Base-by-base conservation (phyloP, 2,329 filamentous ascomycete genomes). In the Alternaria sp. region DNA sequence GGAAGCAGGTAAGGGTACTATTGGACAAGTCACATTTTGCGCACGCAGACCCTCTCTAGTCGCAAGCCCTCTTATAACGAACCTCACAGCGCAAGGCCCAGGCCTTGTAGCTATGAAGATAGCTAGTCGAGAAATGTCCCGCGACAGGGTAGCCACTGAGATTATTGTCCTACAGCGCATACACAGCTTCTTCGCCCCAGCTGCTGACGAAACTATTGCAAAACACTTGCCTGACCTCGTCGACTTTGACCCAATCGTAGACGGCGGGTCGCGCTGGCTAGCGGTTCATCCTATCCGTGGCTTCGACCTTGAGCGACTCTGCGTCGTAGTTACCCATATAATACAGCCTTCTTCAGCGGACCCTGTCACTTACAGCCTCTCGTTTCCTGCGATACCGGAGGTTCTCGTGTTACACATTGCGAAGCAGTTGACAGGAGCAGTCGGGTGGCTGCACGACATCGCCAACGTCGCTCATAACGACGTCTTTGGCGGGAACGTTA, bases 401-500 rank as follows among this genome's bases (percentile, higher is more conserved):
- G 38, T 14, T 1, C 20, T 57, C 7, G 12, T 51, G 4, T 11
- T 57, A 18, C 38, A 51, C 3, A 28, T 51, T 18, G 30, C 54
- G n/a, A 39, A 51, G 11, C 46, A 57, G 16, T 14, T 57, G 6
- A 39, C 41, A 1, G 3, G 28, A 3, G 41, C 26, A 1, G 2
- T 56, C 7, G 16, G n/a, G 3, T 51, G 44, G 44, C 36, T 51
- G 2, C 44, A 51, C 28, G 14, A 32, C 18, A 2, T 16, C 3
- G 20, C 44, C 22, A 39, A 43, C 2, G 28, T 36, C 14, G 11
- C 54, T 8, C 54, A 51, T 20, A n/a, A 41, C 14, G 44, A 56
- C 9, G 24, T 51, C 28, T 56, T 56, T 4, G 36, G 24, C 5
- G 53, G 24, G 24, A 56, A 56, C 36, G 44, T 51, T 1, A 51